Evolutionary conservation across 1,284 basidiomycete genomes (phyloP).

Genomic region (Malassezia brasiliensis): DNA sequence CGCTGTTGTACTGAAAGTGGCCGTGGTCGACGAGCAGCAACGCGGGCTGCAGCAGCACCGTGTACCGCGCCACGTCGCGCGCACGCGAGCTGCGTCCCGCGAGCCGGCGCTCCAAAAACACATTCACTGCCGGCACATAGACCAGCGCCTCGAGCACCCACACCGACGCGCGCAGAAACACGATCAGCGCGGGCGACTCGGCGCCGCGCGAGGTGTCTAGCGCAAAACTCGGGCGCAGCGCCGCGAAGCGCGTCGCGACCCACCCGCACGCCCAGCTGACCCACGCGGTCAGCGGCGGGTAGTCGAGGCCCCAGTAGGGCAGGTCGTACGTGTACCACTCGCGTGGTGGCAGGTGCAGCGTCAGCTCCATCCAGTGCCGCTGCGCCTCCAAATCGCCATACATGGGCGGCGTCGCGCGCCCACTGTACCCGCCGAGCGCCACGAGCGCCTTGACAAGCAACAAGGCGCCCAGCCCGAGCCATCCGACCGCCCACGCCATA

Average conservation of each 20-base stretch:
- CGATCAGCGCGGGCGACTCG: conserved; percentile 55
- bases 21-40: conserved; percentile 77
- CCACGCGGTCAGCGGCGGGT: conserved; percentile 78
- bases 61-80: conserved; percentile 42
- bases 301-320: conserved; percentile 70
- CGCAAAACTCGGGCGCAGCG: conserved; percentile 52
- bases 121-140: conserved; percentile 60
- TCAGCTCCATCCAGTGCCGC: conserved; percentile 86
- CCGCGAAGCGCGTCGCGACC: conserved; percentile 20
- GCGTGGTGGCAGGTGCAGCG: conserved; percentile 61
- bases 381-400: conserved; percentile 88
- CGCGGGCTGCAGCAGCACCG: conserved; percentile 69
- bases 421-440: conserved; percentile 50
- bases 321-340: conserved; percentile 80
- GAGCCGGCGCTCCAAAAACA: conserved; percentile 32
- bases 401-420: conserved; percentile 64
- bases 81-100: conserved; percentile 36
- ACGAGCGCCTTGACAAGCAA: conserved; percentile 31
- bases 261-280: conserved; percentile 25
- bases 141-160: conserved; percentile 61
- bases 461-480: conserved; percentile 16
- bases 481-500: conserved; percentile 15
- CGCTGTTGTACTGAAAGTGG: conserved; percentile 63
- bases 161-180: conserved; percentile 73
- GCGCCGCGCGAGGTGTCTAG: conserved; percentile 66